phyloP scores from a whole-genome alignment of 768 basidiomycete genomes.

The Lentinula boryana region DNA sequence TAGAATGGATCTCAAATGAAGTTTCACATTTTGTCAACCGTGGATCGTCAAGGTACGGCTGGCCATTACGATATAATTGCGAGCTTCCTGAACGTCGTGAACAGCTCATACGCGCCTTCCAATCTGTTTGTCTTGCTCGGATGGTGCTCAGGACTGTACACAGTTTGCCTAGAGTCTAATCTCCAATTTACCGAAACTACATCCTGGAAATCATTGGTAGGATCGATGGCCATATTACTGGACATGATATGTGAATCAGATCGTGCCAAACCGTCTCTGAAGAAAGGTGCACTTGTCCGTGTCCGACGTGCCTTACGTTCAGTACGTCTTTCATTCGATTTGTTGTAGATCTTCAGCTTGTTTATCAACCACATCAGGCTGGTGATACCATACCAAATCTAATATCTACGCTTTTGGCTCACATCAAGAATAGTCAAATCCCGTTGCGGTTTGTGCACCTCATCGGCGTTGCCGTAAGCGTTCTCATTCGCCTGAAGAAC shows the following conservation, averaged over 20 bases:
- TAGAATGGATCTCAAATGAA: conserved; percentile 74
- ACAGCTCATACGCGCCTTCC: conserved; percentile 49
- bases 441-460: conserved; percentile 41
- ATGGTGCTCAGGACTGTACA: conserved; percentile 66
- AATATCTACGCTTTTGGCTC: conserved; percentile 46
- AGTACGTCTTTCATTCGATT: conserved; percentile 29
- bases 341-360: conserved; percentile 32
- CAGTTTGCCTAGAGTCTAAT: conserved; percentile 39
- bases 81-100: conserved; percentile 5
- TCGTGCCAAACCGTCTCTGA: conserved; percentile 51
- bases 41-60: conserved; percentile 47
- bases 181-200: conserved; percentile 39
- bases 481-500: conserved; percentile 61
- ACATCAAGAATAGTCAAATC: conserved; percentile 41
- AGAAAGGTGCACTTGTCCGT: conserved; percentile 54
- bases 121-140: conserved; percentile 65
- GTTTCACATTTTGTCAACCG: conserved; percentile 51
- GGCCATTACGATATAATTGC: conserved; percentile 4
- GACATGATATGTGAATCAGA: conserved; percentile 53
- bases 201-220: conserved; percentile 46
- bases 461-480: conserved; percentile 65
- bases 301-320: conserved; percentile 64
- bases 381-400: conserved; percentile 39
- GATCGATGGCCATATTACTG: conserved; percentile 53
- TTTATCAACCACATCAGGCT: conserved; percentile 19